Percentiles rank a stretch among this genome's conserved stretches.
These are phyloP conservation scores for Elongisporangium senticosum DNA, from an alignment of 352 stramenopile genomes.

Conservation along the genomic window DNA sequence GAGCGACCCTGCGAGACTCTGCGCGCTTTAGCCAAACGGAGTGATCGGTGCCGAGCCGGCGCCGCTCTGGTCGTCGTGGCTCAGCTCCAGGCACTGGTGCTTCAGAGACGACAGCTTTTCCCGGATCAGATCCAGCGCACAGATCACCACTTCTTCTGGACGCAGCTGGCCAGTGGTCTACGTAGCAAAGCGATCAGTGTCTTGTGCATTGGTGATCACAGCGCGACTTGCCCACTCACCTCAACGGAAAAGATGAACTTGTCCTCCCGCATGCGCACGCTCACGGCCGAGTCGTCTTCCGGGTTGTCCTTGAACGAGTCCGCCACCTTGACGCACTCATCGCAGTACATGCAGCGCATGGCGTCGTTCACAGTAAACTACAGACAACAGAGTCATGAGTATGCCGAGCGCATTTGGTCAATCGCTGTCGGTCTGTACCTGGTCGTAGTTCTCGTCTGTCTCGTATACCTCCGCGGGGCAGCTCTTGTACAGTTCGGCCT, in stretches of 20 bases:
- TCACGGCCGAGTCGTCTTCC: slow-evolving; percentile 93
- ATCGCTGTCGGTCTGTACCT: slow-evolving; percentile 28
- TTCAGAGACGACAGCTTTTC: slow-evolving; percentile 84
- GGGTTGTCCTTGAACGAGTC: slow-evolving; percentile 92
- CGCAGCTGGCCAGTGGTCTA: slow-evolving; percentile 82
- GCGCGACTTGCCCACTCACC: slow-evolving; percentile 22
- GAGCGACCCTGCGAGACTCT: not conserved
- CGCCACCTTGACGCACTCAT: slow-evolving; percentile 92
- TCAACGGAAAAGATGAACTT: slow-evolving; percentile 97
- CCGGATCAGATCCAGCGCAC: slow-evolving; percentile 78
- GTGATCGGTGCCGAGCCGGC: slow-evolving; percentile 56
- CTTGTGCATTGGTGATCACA: not conserved
- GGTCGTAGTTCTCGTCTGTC: slow-evolving; percentile 88
- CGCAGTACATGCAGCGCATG: slow-evolving; percentile 92
- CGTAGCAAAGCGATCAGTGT: not conserved
- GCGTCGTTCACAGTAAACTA: slow-evolving; percentile 59
- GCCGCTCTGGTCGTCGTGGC: slow-evolving; percentile 62
- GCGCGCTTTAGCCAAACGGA: slow-evolving; percentile 64
- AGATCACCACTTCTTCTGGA: slow-evolving; percentile 84
- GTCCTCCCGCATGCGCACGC: slow-evolving; percentile 84
- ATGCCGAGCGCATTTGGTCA: not conserved
- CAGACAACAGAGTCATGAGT: not conserved
- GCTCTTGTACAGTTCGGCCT: slow-evolving; percentile 92
- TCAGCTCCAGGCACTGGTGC: slow-evolving; percentile 83
- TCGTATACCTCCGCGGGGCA: slow-evolving; percentile 94